Conservation (phyloP, 2,329 filamentous ascomycete species). For the Intubia oerlemansii region DNA sequence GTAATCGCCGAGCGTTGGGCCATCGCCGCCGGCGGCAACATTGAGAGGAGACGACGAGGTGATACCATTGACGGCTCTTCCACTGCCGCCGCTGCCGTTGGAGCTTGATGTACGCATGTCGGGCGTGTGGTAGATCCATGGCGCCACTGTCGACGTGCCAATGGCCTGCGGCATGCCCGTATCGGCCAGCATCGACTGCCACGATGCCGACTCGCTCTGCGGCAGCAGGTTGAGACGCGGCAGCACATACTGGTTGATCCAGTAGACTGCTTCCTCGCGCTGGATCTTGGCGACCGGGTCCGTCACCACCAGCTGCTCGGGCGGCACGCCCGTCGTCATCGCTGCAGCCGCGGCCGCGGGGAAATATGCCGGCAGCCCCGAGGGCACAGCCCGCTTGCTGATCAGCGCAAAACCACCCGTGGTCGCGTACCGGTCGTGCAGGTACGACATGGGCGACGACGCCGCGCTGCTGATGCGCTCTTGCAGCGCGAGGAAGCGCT, state of each 20-base stretch:
- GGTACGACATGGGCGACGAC: constrained; percentile 31
- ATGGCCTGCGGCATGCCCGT: constrained; percentile 13
- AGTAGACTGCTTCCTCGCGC: constrained; percentile 42
- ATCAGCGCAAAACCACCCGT: constrained; percentile 38
- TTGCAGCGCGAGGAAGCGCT: constrained; percentile 49
- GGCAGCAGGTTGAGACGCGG: constrained; percentile 33
- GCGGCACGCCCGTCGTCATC: neutral
- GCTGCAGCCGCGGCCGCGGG: constrained; percentile 16
- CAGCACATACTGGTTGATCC: constrained; percentile 48
- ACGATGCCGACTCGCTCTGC: constrained; percentile 18
- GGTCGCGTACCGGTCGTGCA: constrained; percentile 31
- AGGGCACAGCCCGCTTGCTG: constrained; percentile 42
- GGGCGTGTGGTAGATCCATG: constrained; percentile 25
- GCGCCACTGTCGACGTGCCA: constrained; percentile 27
- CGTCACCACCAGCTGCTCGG: constrained; percentile 1
- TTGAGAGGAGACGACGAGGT: no score
- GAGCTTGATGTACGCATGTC: constrained; percentile 3
- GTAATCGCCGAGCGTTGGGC: no score
- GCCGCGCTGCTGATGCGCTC: constrained; percentile 27
- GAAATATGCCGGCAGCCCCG: constrained; percentile 40
- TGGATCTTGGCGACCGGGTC: constrained; percentile 44
- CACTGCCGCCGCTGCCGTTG: constrained; percentile 1
- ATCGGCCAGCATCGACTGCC: constrained; percentile 12
- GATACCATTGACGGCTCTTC: no score
- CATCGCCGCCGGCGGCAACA: no score